Base-by-base conservation (phyloP, 2,329 filamentous ascomycete genomes). In the Apiospora phragmitis region DNA sequence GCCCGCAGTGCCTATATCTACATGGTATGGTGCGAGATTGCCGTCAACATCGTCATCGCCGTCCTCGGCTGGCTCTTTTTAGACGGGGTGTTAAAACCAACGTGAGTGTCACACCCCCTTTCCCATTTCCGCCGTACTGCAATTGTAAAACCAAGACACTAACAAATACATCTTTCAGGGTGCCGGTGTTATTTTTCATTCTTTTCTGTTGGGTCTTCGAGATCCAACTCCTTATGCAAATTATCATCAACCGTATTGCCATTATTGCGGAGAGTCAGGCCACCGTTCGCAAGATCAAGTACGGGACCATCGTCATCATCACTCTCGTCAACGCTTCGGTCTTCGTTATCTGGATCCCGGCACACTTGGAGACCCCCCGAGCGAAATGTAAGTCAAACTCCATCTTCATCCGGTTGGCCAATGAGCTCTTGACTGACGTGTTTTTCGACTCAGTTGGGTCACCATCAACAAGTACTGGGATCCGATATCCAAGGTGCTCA, bases 311-410 rank as follows among this genome's bases (percentile, higher is more conserved):
- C 0, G 45, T 77, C 0, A n/a, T 85, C 4, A 86, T 89, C 67
- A 85, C 83, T 1, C 42, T 78, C 14, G 84, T 89, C 72, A 88
- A 89, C 68, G 81, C 88, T 26, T 83, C 83, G 0, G 87, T 88
- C 21, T 88, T 87, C 70, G 80, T 78, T 65, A 87, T 88, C 66
- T 89, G 85, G 81, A 86, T 89, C n/a, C 87, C 87, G 0, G 77
- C 85, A 0, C 83, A 85, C 42, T 71, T 75, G 0, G 70, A 71
- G 1, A 81, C 86, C 2, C 82, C 84, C 1, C 80, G 3, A 83
- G 78, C 45, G 67, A 80, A 0, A 75, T 73, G 78, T 81, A 70
- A 76, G 80, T 77, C 24, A 8, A 70, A 4, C 55, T 12, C 7
- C 32, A 24, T 14, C 32, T 32, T 4, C n/a, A 7, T 9, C 8